Conservation (phyloP, 2,329 filamentous ascomycete genomes). For the Microdochium trichocladiopsis region DNA sequence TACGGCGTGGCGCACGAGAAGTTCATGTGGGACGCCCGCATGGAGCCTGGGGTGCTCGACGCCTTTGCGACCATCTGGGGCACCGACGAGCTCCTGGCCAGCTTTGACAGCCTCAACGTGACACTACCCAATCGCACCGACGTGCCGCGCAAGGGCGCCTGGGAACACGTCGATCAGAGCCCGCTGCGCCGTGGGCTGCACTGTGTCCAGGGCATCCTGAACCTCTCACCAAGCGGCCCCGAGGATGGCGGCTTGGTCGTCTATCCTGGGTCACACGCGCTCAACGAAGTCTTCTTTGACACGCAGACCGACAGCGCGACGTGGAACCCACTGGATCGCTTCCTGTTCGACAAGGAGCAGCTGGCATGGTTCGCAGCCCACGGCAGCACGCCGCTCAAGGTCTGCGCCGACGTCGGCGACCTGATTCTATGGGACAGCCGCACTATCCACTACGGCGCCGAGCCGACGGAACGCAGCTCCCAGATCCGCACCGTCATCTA, state of each 20-base stretch:
- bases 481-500: constrained; percentile 24
- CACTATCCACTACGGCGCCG: constrained; percentile 26
- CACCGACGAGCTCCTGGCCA: constrained; percentile 33
- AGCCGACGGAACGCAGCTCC: constrained; percentile 16
- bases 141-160: constrained; percentile 16
- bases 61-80: constrained; percentile 31
- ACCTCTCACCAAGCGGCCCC: constrained; percentile 22
- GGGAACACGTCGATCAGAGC: constrained; percentile 27
- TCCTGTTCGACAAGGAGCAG: constrained; percentile 15
- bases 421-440: constrained; percentile 29
- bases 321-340: too few species aligned
- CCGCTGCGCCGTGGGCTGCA: constrained; percentile 15
- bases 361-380: constrained; percentile 23
- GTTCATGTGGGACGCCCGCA: constrained; percentile 29
- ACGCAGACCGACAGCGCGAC: constrained; percentile 15
- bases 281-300: constrained; percentile 23
- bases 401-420: constrained; percentile 26
- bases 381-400: constrained; percentile 21
- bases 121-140: constrained; percentile 24
- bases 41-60: constrained; percentile 28
- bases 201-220: constrained; percentile 22
- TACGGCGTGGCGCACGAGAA: constrained; percentile 29
- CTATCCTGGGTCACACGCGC: constrained; percentile 18
- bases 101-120: constrained; percentile 36
- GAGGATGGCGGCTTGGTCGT: constrained; percentile 29